Base-by-base conservation (phyloP, 495 filamentous ascomycete genomes). In the Penicillium samsonianum region DNA sequence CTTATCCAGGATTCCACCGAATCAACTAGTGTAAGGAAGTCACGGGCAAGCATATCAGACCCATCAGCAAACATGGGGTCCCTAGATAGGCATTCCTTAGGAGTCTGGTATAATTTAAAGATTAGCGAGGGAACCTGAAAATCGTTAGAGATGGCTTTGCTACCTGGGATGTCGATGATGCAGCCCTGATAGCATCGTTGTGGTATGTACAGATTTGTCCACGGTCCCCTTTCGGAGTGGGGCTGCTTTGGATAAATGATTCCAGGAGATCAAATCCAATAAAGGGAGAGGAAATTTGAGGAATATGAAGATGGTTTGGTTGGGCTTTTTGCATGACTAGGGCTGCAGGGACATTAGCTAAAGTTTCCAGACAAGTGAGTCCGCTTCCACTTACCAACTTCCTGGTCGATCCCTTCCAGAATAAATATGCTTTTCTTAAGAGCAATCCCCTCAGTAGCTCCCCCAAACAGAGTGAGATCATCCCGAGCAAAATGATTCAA, bases 401-500 rank as follows among this genome's bases (percentile, higher is more conserved):
- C 62, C 40, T 73, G 42, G 41, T 69, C 68, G 10, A 82, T 53
- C 19, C 78, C 79, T 14, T 87, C 82, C 5, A 84, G 17, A 42
- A 82, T 49, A 17, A 85, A 55, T 20, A 85, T 52, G 23, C 71
- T 66, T 48, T 69, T 73, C 25, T 64, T 53, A 11, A 51, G 16
- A 19, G 57, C 47, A n/a, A 53, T 52, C 20, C 57, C 28, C 20
- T 49, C 23, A 20, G 57, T 48, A 19, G 65, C 40, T 14, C 56
- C 54, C 31, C 67, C 68, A 61, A 86, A 83, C 4, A 85, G 65
- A 8, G 62, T 58, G 41, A 48, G 57, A 46, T 69, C 70, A 17
- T 58, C 10, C 22, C 76, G 77, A n/a, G 74, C 78, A 69, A 75
- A 81, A 26, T 64, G 65, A 66, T 83, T 81, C 23, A 88, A 59